phyloP scores from a whole-genome alignment of 768 basidiomycete genomes.

The Cystoderma amianthinum region DNA sequence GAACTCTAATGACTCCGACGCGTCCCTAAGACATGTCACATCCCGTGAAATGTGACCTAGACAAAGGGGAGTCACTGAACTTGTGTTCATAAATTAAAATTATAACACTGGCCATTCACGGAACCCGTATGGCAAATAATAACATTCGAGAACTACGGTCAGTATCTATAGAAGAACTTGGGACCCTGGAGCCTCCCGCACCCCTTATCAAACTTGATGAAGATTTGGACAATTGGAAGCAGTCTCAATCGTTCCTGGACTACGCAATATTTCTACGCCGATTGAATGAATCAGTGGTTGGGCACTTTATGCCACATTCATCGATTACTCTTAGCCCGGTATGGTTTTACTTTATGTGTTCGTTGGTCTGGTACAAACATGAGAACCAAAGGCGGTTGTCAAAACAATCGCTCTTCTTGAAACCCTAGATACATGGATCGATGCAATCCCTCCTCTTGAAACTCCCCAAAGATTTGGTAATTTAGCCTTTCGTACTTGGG shows the following conservation, averaged over 20 bases:
- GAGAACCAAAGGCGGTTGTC: slow-evolving; percentile 34
- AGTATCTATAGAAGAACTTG: slow-evolving; percentile 14
- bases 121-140: too few relatives aligned
- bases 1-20: too few relatives aligned
- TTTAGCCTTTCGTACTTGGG: slow-evolving; percentile 85
- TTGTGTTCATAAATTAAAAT: too few relatives aligned
- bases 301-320: slow-evolving; percentile 42
- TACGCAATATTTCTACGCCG: slow-evolving; percentile 71
- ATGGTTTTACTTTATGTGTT: slow-evolving; percentile 6
- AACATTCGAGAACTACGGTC: slow-evolving; percentile 17
- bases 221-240: slow-evolving; percentile 70
- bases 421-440: slow-evolving; percentile 66
- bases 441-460: slow-evolving; percentile 68
- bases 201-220: slow-evolving; percentile 63
- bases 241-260: slow-evolving; percentile 63
- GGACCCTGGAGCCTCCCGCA: slow-evolving; percentile 23
- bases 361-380: slow-evolving; percentile 3
- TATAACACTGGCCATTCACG: too few relatives aligned
- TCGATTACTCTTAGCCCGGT: slow-evolving; percentile 26
- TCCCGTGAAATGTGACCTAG: too few relatives aligned
- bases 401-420: slow-evolving; percentile 52
- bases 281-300: slow-evolving; percentile 73
- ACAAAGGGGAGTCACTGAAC: too few relatives aligned
- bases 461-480: slow-evolving; percentile 89
- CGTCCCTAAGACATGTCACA: too few relatives aligned